These are phyloP conservation scores for Cystobasidium tubakii DNA, from an alignment of 768 basidiomycete species.

Conservation along the genomic window DNA sequence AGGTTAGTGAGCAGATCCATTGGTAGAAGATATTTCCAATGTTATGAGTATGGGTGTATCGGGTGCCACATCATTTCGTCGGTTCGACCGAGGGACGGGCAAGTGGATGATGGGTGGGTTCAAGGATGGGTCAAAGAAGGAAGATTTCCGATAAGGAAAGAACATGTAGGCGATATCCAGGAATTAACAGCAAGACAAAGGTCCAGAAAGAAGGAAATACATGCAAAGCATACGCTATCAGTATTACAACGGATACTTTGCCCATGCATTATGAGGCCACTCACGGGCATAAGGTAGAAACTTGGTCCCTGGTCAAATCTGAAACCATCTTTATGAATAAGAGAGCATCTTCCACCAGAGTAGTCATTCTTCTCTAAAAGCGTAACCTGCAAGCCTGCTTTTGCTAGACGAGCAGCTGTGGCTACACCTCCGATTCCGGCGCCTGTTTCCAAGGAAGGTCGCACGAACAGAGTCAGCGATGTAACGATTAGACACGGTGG, in stretches of 20 bases:
- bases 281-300: conserved; percentile 20
- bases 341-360: conserved; percentile 52
- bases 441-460: too few species aligned
- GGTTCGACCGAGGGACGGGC: background rate
- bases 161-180: background rate
- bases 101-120: background rate
- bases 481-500: too few species aligned
- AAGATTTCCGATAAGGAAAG: too few species aligned
- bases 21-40: background rate
- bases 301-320: conserved; percentile 51
- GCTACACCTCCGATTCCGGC: conserved; percentile 51
- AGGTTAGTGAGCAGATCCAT: conserved; percentile 47
- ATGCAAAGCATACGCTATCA: background rate
- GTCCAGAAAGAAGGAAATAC: background rate
- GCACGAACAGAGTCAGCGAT: too few species aligned
- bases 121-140: too few species aligned
- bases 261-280: background rate
- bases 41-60: background rate
- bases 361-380: conserved; percentile 48
- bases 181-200: too few species aligned
- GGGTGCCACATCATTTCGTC: background rate
- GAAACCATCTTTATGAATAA: conserved; percentile 50
- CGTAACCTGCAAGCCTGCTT: conserved; percentile 51
- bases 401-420: conserved; percentile 51
- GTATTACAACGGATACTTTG: background rate